A percentile compares a stretch with the other conserved stretches of the same genome.
Evolutionary conservation across 257 asterid species (phyloP).

Genomic region (Scutellaria barbata): DNA sequence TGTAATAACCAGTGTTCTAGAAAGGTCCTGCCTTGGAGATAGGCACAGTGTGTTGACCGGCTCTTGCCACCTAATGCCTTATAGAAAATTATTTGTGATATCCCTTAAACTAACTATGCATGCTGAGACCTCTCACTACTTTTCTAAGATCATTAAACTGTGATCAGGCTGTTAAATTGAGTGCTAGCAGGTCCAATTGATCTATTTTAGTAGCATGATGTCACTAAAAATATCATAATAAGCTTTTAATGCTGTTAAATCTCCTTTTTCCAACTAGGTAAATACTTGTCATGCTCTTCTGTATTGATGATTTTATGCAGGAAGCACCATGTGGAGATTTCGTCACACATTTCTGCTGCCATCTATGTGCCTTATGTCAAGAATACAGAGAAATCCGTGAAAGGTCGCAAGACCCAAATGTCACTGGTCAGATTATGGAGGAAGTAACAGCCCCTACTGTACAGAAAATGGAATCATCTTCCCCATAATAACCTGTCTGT

Average conservation of each 20-base stretch:
- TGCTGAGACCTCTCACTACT: not conserved
- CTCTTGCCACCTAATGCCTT: too few species aligned
- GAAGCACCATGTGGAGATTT: constrained; percentile 97
- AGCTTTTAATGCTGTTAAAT: not conserved
- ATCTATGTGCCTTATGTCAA: constrained; percentile 88
- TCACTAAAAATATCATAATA: not conserved
- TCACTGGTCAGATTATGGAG: constrained; percentile 47
- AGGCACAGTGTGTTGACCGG: too few species aligned
- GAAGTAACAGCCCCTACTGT: constrained; percentile 72
- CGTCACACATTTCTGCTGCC: constrained; percentile 84
- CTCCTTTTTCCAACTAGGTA: not conserved
- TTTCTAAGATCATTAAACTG: not conserved
- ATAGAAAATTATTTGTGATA: not conserved
- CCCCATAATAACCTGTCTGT: constrained; percentile 39
- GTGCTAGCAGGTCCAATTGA: not conserved
- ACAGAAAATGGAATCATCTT: constrained; percentile 75
- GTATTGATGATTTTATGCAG: constrained; percentile 44
- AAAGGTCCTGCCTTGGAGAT: too few species aligned
- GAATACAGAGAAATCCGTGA: constrained; percentile 91
- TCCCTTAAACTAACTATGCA: not conserved
- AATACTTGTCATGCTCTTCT: not conserved
- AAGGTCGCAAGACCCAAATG: constrained; percentile 52
- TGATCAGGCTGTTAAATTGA: constrained; percentile 2
- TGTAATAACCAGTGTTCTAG: not conserved
- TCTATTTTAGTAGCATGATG: constrained; percentile 8